A percentile compares a stretch with the other conserved stretches of the same genome.
These are phyloP conservation scores for Thalassiosira livingstoniorum DNA, from an alignment of 352 stramenopile genomes.

Conservation along the genomic window DNA sequence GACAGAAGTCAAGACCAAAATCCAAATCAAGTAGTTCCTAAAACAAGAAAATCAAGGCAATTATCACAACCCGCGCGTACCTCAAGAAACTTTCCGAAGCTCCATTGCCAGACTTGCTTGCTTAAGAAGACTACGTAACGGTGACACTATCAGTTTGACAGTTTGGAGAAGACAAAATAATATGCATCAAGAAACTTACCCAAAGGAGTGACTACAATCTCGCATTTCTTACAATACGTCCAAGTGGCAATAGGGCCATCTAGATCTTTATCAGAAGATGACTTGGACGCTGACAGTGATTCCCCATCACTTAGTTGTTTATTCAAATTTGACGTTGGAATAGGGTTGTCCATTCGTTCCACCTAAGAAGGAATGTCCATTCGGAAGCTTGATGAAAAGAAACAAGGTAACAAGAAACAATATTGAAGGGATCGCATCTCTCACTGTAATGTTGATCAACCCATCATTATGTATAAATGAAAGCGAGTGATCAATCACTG, in stretches of 20 bases:
- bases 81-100: conserved; percentile 97
- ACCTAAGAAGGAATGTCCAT: no score
- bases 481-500: conserved; percentile 85
- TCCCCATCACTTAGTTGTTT: conserved; percentile 48
- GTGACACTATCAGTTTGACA: no score
- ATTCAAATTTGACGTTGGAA: conserved; percentile 69
- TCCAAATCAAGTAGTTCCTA: no score
- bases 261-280: conserved; percentile 62
- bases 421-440: no score
- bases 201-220: conserved; percentile 92
- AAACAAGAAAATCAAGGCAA: no score
- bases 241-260: conserved; percentile 91
- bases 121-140: conserved; percentile 90
- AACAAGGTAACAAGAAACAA: no score
- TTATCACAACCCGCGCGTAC: no score
- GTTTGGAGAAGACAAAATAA: no score
- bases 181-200: no score
- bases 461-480: conserved; percentile 88
- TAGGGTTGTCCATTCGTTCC: conserved; percentile 81
- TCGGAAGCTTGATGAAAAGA: no score
- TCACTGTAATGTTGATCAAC: conserved; percentile 85
- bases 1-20: conserved; percentile 1
- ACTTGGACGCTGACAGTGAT: conserved; percentile 42
- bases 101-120: conserved; percentile 96
- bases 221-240: conserved; percentile 96